These are phyloP conservation scores for Suillus ampliporus DNA, from an alignment of 768 basidiomycete genomes.

Conservation along the genomic window DNA sequence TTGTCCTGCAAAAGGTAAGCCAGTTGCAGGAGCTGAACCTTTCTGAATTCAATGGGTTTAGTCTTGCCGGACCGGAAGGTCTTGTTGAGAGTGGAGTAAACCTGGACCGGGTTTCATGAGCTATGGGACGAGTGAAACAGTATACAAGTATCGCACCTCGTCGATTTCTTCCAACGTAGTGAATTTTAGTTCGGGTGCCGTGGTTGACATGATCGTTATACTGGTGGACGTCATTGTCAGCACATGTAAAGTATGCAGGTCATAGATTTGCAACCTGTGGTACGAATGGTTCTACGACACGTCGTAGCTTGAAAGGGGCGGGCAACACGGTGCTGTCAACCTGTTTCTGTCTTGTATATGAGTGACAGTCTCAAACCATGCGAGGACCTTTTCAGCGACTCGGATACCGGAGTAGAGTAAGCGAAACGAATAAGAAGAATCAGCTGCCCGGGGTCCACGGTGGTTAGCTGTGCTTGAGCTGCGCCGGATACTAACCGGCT, in stretches of 20 bases:
- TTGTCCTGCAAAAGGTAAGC: slow-evolving; percentile 81
- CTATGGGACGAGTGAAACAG: background rate
- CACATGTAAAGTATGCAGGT: background rate
- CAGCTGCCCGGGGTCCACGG: no score
- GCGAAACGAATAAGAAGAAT: no score
- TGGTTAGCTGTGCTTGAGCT: no score
- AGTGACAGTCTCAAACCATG: no score
- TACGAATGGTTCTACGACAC: background rate
- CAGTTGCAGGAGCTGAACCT: slow-evolving; percentile 77
- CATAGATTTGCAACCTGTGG: background rate
- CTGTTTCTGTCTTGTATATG: background rate
- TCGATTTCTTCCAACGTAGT: slow-evolving; percentile 62
- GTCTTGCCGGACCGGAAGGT: slow-evolving; percentile 71
- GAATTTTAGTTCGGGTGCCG: slow-evolving; percentile 42
- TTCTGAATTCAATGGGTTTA: slow-evolving; percentile 69
- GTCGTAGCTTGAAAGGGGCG: no score
- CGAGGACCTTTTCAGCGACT: no score
- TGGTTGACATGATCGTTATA: slow-evolving; percentile 24
- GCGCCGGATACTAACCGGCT: no score
- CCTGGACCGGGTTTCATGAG: slow-evolving; percentile 41
- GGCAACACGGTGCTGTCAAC: no score
- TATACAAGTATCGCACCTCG: slow-evolving; percentile 38
- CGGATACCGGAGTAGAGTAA: no score
- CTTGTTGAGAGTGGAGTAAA: slow-evolving; percentile 57
- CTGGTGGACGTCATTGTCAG: background rate